Base-by-base conservation (phyloP, 345 rosid genomes). In the Sonneratia caseolaris region DNA sequence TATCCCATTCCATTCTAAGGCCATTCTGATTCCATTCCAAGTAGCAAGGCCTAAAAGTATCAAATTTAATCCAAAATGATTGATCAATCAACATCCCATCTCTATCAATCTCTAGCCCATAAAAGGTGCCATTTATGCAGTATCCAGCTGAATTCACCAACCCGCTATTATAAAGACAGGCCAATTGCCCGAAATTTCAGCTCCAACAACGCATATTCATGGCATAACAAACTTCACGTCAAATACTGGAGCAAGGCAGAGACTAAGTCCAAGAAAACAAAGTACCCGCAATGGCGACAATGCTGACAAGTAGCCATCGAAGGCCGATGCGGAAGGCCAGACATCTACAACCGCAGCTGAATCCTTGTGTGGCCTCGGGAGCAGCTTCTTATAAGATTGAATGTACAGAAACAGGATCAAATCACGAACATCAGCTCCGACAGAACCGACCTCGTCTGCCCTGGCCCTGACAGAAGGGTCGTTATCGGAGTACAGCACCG, bases 301-400 rank as follows among this genome's bases (percentile, higher is more conserved):
- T 35, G 97, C 99, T 7, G 99, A 96, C 78, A 96, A 77, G 80
- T 87, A 92, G 3, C 98, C 98, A 69, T 96, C 99, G 75, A 96
- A 96, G 35, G 99, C 99, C 3, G 99, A 96, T 42, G 95, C 91
- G 27, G 99, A 92, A 4, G 99, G 99, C 99, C 99, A 96, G 0
- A 92, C 98, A 76, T 96, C 99, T 5, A 97, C 97, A 22, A 96
- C 95, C 3, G 99, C 80, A 1, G 96, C 98, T 7, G 98, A 81
- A 73, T 96, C 99, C 84, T 89, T 96, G 67, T 96, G 96, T 73
- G 98, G 76, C 78, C 98, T 86, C 4, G 98, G 99, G 75, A 88
- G 73, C 79, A 96, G 72, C 84, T 83, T 91, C 88, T 92, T 96
- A 73, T 92, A 96, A 38, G 99, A 96, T 74, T 96, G 99, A 76